Conservation (phyloP, 2,329 filamentous ascomycete species). For the Claviceps paspali region DNA sequence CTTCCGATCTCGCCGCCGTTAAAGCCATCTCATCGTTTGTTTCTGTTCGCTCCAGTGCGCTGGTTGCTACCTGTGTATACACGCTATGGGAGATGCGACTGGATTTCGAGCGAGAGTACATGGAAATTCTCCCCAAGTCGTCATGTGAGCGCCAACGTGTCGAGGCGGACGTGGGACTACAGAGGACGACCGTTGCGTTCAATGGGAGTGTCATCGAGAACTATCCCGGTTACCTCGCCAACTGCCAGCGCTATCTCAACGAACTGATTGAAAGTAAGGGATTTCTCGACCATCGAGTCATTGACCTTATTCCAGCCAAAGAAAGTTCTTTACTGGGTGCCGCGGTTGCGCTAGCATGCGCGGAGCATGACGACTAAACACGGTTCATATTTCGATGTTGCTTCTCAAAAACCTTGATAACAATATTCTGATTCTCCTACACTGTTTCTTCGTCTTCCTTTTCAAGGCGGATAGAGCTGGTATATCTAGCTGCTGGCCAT, state of each 20-base stretch:
- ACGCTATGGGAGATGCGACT: conserved; percentile 42
- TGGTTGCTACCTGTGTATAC: conserved; percentile 43
- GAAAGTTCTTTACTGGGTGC: conserved; percentile 65
- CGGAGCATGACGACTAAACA: conserved; percentile 10
- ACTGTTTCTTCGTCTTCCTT: no score
- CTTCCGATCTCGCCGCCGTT: conserved; percentile 35
- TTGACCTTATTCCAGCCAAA: conserved; percentile 51
- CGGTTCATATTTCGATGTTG: background rate
- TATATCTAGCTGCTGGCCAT: no score
- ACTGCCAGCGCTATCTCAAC: conserved; percentile 49
- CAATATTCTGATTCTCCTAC: no score
- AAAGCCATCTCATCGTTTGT: conserved; percentile 38
- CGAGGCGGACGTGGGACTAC: conserved; percentile 33
- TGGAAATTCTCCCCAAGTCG: conserved; percentile 14
- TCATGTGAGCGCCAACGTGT: conserved; percentile 26
- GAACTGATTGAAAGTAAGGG: conserved; percentile 29
- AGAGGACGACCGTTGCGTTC: conserved; percentile 50
- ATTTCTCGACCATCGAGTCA: conserved; percentile 24
- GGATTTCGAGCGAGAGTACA: conserved; percentile 27
- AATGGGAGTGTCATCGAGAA: conserved; percentile 69
- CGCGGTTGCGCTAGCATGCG: conserved; percentile 49
- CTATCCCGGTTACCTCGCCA: conserved; percentile 51
- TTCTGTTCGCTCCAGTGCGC: conserved; percentile 40
- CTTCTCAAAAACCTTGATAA: no score
- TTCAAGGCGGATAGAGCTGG: no score